phyloP scores from a whole-genome alignment of 139 green algal species.

The Helicosporidium sp. region DNA sequence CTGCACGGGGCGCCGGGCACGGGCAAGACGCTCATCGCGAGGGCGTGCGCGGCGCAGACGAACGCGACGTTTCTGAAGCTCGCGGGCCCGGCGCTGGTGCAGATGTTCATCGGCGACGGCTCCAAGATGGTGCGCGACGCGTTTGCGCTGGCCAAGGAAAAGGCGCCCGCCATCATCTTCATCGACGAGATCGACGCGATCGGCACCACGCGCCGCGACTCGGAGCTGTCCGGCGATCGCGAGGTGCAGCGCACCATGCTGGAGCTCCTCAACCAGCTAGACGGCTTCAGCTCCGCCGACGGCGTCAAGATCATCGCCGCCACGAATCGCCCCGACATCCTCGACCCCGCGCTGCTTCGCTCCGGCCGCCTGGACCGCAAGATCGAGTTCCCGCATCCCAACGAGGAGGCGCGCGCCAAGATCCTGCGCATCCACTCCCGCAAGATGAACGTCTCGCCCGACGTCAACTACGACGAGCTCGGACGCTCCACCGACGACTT shows the following conservation, averaged over 20 bases:
- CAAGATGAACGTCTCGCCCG: constrained; percentile 67
- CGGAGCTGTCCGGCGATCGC: constrained; percentile 74
- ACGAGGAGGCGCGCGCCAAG: constrained; percentile 84
- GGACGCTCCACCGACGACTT: constrained; percentile 91
- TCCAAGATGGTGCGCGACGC: constrained; percentile 96
- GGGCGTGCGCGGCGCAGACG: constrained; percentile 85
- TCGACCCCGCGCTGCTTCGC: constrained; percentile 93
- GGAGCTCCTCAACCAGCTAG: constrained; percentile 92
- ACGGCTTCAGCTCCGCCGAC: constrained; percentile 72
- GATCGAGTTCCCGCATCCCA: constrained; percentile 98
- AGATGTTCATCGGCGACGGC: constrained; percentile 99
- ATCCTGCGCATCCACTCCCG: constrained; percentile 74
- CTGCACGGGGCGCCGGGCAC: constrained; percentile 80
- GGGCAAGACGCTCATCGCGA: constrained; percentile 87
- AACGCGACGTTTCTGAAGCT: constrained; percentile 98
- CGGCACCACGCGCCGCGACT: constrained; percentile 91
- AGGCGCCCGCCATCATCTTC: constrained; percentile 96
- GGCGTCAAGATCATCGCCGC: constrained; percentile 94
- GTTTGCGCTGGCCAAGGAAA: constrained; percentile 96
- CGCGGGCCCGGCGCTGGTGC: constrained; percentile 79
- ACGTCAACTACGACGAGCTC: constrained; percentile 98
- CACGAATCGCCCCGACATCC: constrained; percentile 94
- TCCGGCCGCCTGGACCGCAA: constrained; percentile 88
- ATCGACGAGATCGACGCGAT: constrained; percentile 93
- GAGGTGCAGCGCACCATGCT: constrained; percentile 98